These are phyloP conservation scores for Eucommia ulmoides DNA, from an alignment of 257 asterid species.

Conservation along the genomic window DNA sequence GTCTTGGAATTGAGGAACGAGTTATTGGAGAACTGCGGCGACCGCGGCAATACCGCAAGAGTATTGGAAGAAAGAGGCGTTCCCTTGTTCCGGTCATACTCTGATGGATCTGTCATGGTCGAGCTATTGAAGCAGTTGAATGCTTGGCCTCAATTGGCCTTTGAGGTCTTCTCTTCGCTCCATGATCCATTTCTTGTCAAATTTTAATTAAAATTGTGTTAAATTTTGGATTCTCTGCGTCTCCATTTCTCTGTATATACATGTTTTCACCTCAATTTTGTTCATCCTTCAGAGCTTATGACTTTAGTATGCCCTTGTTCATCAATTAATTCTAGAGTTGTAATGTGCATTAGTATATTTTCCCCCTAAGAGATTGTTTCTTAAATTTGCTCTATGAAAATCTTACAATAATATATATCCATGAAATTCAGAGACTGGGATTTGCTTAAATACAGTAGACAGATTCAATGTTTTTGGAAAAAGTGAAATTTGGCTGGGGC, in stretches of 20 bases:
- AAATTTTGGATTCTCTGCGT: not conserved
- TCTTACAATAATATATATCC: not conserved
- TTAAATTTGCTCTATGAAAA: no score
- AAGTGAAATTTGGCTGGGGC: not conserved
- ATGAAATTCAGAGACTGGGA: not conserved
- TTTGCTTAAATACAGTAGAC: not conserved
- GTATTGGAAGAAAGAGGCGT: slow-evolving; percentile 44
- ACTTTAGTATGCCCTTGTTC: no score
- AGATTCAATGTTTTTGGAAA: not conserved
- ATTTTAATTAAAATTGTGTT: not conserved
- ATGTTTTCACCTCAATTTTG: not conserved
- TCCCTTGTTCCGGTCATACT: slow-evolving; percentile 35
- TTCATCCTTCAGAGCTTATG: no score
- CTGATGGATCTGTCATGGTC: slow-evolving; percentile 50
- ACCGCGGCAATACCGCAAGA: slow-evolving; percentile 24
- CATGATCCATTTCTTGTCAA: not conserved
- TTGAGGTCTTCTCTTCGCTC: slow-evolving; percentile 37
- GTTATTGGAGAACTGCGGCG: slow-evolving; percentile 23
- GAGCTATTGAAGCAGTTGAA: slow-evolving; percentile 46
- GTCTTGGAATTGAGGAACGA: slow-evolving; percentile 40
- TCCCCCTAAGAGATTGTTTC: no score
- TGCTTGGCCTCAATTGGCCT: slow-evolving; percentile 27
- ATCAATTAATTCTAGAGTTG: not conserved
- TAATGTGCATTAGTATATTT: no score
- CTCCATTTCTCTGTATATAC: no score